These are phyloP conservation scores for Parathielavia hyrcaniae DNA, from an alignment of 495 filamentous ascomycete genomes.

Conservation along the genomic window DNA sequence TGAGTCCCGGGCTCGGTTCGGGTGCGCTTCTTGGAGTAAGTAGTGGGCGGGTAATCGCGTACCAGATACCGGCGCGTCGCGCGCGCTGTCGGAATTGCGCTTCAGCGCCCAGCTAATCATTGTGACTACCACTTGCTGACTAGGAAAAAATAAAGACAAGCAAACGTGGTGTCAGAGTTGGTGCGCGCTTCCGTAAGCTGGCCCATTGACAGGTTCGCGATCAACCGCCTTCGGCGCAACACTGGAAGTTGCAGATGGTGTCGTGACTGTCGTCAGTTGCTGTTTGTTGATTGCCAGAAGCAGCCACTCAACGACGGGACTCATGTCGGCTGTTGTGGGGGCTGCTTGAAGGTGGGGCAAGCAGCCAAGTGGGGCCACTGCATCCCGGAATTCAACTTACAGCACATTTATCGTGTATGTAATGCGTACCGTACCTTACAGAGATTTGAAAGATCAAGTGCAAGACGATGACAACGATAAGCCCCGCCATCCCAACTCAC, in stretches of 20 bases:
- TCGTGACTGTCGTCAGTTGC: neutral
- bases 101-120: constrained; percentile 56
- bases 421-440: too few relatives aligned
- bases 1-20: constrained; percentile 15
- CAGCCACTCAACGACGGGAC: constrained; percentile 6
- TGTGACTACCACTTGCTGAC: constrained; percentile 11
- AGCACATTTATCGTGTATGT: too few relatives aligned
- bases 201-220: neutral
- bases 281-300: constrained; percentile 16
- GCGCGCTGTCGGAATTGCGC: constrained; percentile 32
- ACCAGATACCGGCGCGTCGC: constrained; percentile 29
- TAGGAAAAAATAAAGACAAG: neutral
- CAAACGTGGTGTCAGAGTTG: neutral
- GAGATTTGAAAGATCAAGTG: neutral
- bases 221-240: neutral
- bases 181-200: neutral
- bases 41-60: neutral
- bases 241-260: constrained; percentile 1
- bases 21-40: neutral
- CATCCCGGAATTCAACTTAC: too few relatives aligned
- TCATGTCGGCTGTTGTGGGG: constrained; percentile 12
- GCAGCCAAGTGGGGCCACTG: neutral
- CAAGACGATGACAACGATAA: neutral
- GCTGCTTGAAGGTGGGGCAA: neutral
- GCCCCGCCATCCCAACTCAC: constrained; percentile 5